These are phyloP conservation scores for Microbotryum scabiosae DNA, from an alignment of 1,284 basidiomycete genomes.

Conservation along the genomic window DNA sequence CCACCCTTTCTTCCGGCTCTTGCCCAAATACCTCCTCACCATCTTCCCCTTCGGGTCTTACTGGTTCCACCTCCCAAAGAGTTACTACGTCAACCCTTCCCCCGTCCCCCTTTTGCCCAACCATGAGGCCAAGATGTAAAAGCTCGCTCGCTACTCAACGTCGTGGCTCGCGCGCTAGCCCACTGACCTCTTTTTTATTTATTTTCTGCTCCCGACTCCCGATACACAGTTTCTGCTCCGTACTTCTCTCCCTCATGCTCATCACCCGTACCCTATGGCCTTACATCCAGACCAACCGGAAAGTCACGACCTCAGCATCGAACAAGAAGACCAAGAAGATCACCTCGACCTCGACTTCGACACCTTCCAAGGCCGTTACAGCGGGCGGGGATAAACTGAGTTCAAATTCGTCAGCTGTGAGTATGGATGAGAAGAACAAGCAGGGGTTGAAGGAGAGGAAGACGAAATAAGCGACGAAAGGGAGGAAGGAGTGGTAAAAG, in stretches of 20 bases:
- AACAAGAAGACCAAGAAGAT: conserved; percentile 3
- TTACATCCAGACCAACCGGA: neutral
- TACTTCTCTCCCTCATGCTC: conserved; percentile 25
- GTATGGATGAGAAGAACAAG: neutral
- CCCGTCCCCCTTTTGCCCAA: conserved; percentile 11
- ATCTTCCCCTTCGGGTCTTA: conserved; percentile 12
- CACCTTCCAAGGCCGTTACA: neutral
- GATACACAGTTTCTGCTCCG: conserved; percentile 27
- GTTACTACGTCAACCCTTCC: conserved; percentile 13
- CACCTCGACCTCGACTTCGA: neutral
- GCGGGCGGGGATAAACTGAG: neutral
- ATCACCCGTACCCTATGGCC: conserved; percentile 10
- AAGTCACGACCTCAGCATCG: neutral
- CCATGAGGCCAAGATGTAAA: conserved; percentile 29
- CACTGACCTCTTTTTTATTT: no score
- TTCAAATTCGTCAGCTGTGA: neutral
- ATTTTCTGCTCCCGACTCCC: no score
- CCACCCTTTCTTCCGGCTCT: conserved; percentile 27
- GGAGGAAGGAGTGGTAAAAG: no score
- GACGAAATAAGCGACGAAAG: neutral
- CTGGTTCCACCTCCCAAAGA: conserved; percentile 23
- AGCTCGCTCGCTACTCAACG: neutral
- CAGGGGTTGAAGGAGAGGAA: conserved; percentile 14
- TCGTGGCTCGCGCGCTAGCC: neutral
- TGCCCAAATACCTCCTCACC: conserved; percentile 15